phyloP scores from a whole-genome alignment of 2,329 filamentous ascomycete species.

The Lasiodiplodia theobromae region DNA sequence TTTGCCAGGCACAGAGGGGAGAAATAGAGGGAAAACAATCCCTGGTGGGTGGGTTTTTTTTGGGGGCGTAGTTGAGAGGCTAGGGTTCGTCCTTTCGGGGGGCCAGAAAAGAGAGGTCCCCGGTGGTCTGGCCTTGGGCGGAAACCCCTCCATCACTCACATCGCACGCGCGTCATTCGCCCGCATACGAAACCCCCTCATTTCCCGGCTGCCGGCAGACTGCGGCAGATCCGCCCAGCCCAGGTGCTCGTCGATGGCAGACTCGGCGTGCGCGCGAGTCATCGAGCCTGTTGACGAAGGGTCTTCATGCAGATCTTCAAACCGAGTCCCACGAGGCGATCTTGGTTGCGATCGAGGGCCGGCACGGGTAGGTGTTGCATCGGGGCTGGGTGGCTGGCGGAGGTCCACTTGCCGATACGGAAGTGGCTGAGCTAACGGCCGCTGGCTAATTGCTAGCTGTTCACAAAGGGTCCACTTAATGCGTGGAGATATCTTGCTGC shows the following conservation, averaged over 20 bases:
- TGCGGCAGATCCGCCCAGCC: conserved; percentile 1
- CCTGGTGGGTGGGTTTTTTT: not conserved
- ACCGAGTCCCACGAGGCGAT: not conserved
- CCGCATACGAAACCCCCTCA: not conserved
- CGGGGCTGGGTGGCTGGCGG: not conserved
- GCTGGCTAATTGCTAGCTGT: not conserved
- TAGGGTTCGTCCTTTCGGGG: not conserved
- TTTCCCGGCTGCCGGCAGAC: not conserved
- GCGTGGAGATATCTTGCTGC: conserved; percentile 9
- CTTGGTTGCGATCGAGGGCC: not conserved
- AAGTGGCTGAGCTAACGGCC: not conserved
- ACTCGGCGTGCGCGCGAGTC: not conserved
- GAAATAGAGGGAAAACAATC: not conserved
- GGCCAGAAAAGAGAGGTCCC: not conserved
- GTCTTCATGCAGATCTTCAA: not conserved
- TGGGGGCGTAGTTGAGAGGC: no score
- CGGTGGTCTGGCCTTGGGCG: not conserved
- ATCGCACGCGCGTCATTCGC: conserved; percentile 12
- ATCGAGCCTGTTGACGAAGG: not conserved
- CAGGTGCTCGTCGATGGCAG: not conserved
- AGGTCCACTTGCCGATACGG: not conserved
- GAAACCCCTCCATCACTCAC: not conserved
- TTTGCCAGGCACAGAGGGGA: not conserved
- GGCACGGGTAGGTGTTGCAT: not conserved
- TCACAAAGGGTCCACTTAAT: conserved; percentile 3